Evolutionary conservation across 148 eudicot species (phyloP), one percentile per base, ranked within the genome.

Genomic region (Chenopodium album): DNA sequence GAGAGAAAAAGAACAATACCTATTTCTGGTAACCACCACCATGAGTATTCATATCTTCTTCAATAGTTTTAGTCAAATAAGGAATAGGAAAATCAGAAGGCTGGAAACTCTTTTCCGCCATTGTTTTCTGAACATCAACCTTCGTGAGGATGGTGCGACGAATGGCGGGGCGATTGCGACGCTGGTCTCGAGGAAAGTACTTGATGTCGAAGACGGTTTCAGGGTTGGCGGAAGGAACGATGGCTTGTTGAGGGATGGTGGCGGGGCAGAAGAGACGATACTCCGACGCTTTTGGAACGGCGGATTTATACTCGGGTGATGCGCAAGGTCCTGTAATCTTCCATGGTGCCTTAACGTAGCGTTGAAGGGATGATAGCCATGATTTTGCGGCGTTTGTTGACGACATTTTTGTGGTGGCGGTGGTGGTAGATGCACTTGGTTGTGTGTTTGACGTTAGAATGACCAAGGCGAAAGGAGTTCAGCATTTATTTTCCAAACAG

Each of bases 221-320:
- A 19, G 96, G 94, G 12, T 92, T 80, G 34, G 98, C 86, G 50
- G 86, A 80, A 0, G 98, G 98, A 46, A 95, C 71, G 76, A 93
- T 90, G 54, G 98, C 96, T 70, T 82, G 70, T 0, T 66, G 70
- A 7, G 92, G 89, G n/a, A 80, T 79, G n/a, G 98, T 87, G 60
- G 94, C 98, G 34, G 98, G 98, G 88, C 97, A 95, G 87, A 80
- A 86, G 37, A 86, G 77, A 10, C 98, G 91, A 87, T 90, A 95
- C 79, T 95, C 98, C 5, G 97, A 86, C 50, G 97, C 97, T 54
- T 86, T 88, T 0, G 98, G 97, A 4, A 94, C 44, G 34, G 97
- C 89, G 1, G 77, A 37, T n/a, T 28, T 71, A 89, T 94, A 94
- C 82, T 94, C 98, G 1, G 97, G 94, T 2, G 85, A 79, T 22